Percentiles rank a stretch among this genome's conserved stretches.
phyloP scores from a whole-genome alignment of 2,329 filamentous ascomycete species.

The Helotiales sp. region DNA sequence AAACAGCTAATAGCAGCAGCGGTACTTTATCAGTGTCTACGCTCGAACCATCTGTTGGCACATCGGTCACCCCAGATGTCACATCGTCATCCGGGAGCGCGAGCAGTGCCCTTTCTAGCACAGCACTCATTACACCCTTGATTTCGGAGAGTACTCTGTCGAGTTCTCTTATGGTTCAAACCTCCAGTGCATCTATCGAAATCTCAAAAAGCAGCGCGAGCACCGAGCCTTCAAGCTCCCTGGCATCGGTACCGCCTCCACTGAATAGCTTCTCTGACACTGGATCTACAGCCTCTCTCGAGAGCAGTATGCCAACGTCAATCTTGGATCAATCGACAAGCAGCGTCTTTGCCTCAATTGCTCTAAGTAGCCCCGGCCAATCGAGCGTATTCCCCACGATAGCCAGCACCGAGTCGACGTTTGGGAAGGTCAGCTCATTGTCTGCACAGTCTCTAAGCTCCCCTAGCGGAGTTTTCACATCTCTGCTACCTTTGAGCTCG shows the following conservation, averaged over 20 bases:
- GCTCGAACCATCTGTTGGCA: background rate
- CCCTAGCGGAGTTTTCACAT: background rate
- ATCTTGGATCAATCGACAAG: background rate
- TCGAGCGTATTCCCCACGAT: background rate
- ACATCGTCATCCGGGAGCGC: background rate
- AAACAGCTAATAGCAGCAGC: background rate
- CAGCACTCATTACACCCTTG: background rate
- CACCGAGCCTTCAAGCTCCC: background rate
- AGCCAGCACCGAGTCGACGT: background rate
- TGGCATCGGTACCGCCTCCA: too few species aligned
- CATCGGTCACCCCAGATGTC: background rate
- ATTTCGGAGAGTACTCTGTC: background rate
- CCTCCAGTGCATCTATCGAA: background rate
- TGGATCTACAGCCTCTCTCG: background rate
- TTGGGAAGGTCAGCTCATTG: background rate
- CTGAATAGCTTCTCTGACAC: too few species aligned
- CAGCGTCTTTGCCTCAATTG: background rate
- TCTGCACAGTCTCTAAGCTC: background rate
- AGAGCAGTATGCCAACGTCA: background rate
- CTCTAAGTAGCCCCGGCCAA: too few species aligned
- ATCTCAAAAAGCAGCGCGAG: background rate
- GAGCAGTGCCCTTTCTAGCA: background rate
- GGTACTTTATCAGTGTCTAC: background rate
- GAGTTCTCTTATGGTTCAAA: background rate
- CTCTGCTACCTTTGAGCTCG: background rate